Base-by-base conservation (phyloP, 73 alveolate genomes). In the Effrenium voratum region DNA sequence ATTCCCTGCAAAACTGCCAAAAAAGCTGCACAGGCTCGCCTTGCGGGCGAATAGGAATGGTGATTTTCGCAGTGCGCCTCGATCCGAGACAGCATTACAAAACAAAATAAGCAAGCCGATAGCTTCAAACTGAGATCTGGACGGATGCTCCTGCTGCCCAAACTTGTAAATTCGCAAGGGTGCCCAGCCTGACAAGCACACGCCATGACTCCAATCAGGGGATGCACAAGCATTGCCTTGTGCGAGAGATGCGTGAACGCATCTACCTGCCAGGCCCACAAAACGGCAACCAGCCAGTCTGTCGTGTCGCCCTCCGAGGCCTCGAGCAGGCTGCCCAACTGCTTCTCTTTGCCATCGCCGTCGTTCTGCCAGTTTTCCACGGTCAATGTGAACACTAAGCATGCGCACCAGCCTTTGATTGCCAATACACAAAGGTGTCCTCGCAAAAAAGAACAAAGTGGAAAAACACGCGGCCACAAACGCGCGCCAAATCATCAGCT, bases 381-480 rank as follows among this genome's bases (percentile, higher is more conserved):
- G 22, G 2, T 68, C 88, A 66, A 32, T n/a, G n/a, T n/a, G n/a
- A 57, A 0, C n/a, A 1, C 72, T 22, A 57, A 30, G 72, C n/a
- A 57, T 30, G 16, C 28, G 72, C 16, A 57, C 80, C 15, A 72
- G 79, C 84, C 66, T 59, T 68, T 5, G 95, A 87, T 44, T 87
- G 95, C 95, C 95, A 87, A 70, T 87, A 87, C 34, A 87, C 95
- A 38, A 87, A 87, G 36, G 95, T 87, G 95, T 87, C 95, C 95
- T 87, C 41, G 46, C 24, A 50, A 60, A 79, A 1, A 44, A 6
- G 90, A 28, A 45, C 46, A n/a, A n/a, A n/a, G n/a, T n/a, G n/a
- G n/a, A n/a, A n/a, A n/a, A n/a, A n/a, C n/a, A n/a, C n/a, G n/a
- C n/a, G n/a, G n/a, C n/a, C n/a, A n/a, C n/a, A 63, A 16, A 3